These are phyloP conservation scores for Entonaema liquescens DNA, from an alignment of 495 filamentous ascomycete genomes.

Conservation along the genomic window DNA sequence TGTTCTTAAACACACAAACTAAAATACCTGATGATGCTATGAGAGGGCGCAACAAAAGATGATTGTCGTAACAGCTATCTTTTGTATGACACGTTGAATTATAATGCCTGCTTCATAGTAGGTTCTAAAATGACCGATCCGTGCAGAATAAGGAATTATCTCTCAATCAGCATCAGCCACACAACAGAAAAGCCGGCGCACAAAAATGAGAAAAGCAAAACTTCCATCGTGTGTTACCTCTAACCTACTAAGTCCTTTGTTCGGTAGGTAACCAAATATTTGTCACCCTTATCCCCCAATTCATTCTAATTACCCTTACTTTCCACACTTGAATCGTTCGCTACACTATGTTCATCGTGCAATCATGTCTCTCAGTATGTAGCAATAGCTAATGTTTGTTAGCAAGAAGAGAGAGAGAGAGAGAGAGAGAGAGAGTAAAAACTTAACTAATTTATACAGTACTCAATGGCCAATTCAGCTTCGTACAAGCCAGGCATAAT, in stretches of 20 bases:
- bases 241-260: conserved; percentile 17
- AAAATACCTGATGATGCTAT: neutral
- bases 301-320: conserved; percentile 15
- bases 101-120: conserved; percentile 3
- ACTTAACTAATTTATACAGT: neutral
- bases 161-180: conserved; percentile 48
- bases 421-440: too few species aligned
- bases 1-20: conserved; percentile 2
- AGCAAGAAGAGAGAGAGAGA: neutral
- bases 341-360: neutral
- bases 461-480: neutral
- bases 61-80: neutral
- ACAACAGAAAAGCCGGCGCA: conserved; percentile 33
- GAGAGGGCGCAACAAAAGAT: neutral
- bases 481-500: conserved; percentile 14
- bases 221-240: conserved; percentile 27
- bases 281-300: neutral
- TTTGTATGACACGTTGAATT: neutral
- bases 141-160: conserved; percentile 25
- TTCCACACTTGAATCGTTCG: conserved; percentile 3
- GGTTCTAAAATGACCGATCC: conserved; percentile 28
- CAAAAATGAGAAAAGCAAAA: conserved; percentile 41
- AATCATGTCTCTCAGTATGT: conserved; percentile 4
- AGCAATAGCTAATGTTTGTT: conserved; percentile 19
- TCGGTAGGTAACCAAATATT: conserved; percentile 13